Base-by-base conservation (phyloP, 495 filamentous ascomycete genomes). In the Trichocladium antarcticum region DNA sequence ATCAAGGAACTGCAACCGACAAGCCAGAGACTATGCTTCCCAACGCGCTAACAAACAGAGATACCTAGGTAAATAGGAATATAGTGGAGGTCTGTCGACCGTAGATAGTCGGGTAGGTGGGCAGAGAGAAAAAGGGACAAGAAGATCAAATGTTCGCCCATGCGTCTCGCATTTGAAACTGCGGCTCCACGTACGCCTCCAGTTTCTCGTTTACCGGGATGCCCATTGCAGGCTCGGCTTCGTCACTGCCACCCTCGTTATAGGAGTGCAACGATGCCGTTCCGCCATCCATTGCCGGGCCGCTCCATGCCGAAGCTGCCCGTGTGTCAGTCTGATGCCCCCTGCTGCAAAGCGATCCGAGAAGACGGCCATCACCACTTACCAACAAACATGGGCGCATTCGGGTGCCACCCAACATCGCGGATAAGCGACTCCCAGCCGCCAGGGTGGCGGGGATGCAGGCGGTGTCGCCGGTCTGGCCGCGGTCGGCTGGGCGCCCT, bases 321-420 rank as follows among this genome's bases (percentile, higher is more conserved):
- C 28, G 19, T 9, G 15, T 11, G 50, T 62, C 47, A 59, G 51
- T 24, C 28, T 36, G 16, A 22, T 0, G 16, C 7, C 14, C 21
- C n/a, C 19, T 16, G 1, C 28, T 42, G 14, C 24, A 27, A 35
- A 50, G 7, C 12, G n/a, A n/a, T n/a, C n/a, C n/a, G n/a, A n/a
- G n/a, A n/a, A n/a, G n/a, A n/a, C n/a, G n/a, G n/a, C n/a, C n/a
- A n/a, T n/a, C 28, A 24, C 39, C 20, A 62, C 68, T 59, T 75
- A 90, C 88, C 85, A 61, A 89, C 93, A 59, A 98, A 70, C 19
- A 95, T 73, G 3, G 90, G 89, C 12, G 85, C 87, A 62, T 77
- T 82, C 2, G 92, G 92, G 74, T 97, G 92, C 92, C 92, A 98
- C 55, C 83, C 87, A 20, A 85, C 88, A 74, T 98, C 92, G 45